Evolutionary conservation across 352 stramenopile genomes (phyloP).

Genomic region (Pythium volutum): DNA sequence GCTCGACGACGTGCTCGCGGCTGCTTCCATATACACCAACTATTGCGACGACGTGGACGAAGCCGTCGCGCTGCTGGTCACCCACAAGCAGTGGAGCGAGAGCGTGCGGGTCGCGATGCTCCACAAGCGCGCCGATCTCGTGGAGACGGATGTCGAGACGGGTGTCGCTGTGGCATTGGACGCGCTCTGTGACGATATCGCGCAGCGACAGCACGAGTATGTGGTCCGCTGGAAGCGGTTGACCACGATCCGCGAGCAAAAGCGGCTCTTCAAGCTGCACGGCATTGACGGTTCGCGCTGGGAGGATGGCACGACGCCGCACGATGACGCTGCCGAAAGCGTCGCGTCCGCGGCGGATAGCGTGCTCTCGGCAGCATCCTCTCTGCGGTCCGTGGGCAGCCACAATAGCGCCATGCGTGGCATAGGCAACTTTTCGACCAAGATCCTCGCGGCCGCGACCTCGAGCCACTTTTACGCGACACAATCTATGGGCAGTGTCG

Average conservation of each 20-base stretch:
- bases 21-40: conserved; percentile 63
- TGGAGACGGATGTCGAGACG: conserved; percentile 73
- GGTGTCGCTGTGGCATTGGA: conserved; percentile 43
- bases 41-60: conserved; percentile 74
- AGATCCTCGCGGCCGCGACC: conserved; percentile 51
- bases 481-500: conserved; percentile 31
- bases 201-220: conserved; percentile 41
- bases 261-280: conserved; percentile 73
- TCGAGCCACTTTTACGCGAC: conserved; percentile 73
- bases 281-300: conserved; percentile 70
- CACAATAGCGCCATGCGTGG: conserved; percentile 67
- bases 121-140: conserved; percentile 51
- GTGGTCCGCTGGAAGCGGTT: conserved; percentile 54
- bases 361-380: conserved; percentile 58
- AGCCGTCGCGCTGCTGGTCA: conserved; percentile 61
- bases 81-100: conserved; percentile 56
- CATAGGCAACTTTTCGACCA: conserved; percentile 71
- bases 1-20: conserved; percentile 32
- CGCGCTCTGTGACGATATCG: conserved; percentile 50
- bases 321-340: conserved; percentile 28
- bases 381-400: conserved; percentile 68
- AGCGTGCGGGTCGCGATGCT: conserved; percentile 54
- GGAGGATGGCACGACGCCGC: conserved; percentile 8
- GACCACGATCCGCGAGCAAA: conserved; percentile 67
- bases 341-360: conserved; percentile 54